These are phyloP conservation scores for Musa balbisiana DNA, from an alignment of 202 grass and related monocot species.

Conservation along the genomic window DNA sequence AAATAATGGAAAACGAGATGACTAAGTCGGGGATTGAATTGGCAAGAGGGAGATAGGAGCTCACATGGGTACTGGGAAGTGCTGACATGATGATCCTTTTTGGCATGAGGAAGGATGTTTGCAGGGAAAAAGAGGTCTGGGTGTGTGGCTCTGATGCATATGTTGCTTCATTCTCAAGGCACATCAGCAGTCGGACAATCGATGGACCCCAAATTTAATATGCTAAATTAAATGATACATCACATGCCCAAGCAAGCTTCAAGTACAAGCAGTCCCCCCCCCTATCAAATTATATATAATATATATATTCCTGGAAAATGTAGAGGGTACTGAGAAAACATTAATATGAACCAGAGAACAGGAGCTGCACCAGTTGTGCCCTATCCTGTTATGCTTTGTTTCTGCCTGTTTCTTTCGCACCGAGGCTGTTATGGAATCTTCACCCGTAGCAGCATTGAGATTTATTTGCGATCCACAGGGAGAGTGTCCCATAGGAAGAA, in stretches of 20 bases:
- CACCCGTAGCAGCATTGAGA: too few species aligned
- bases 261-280: slow-evolving; percentile 37
- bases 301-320: too few species aligned
- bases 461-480: too few species aligned
- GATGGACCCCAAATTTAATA: slow-evolving; percentile 61
- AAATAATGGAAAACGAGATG: slow-evolving; percentile 45
- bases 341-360: too few species aligned
- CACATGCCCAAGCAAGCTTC: slow-evolving; percentile 50
- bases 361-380: too few species aligned
- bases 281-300: background rate
- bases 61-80: slow-evolving; percentile 72
- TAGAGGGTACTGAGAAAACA: too few species aligned
- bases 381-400: too few species aligned
- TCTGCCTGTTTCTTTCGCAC: too few species aligned
- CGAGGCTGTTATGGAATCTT: too few species aligned
- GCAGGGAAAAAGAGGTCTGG: slow-evolving; percentile 15
- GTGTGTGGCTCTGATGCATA: slow-evolving; percentile 22
- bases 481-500: too few species aligned
- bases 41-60: slow-evolving; percentile 23
- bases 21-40: slow-evolving; percentile 13
- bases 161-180: slow-evolving; percentile 91
- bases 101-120: slow-evolving; percentile 48
- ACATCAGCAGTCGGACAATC: slow-evolving; percentile 59
- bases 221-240: slow-evolving; percentile 39
- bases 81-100: slow-evolving; percentile 93